Base-by-base conservation (phyloP, 2,329 filamentous ascomycete genomes). In the Fusarium marasasianum region DNA sequence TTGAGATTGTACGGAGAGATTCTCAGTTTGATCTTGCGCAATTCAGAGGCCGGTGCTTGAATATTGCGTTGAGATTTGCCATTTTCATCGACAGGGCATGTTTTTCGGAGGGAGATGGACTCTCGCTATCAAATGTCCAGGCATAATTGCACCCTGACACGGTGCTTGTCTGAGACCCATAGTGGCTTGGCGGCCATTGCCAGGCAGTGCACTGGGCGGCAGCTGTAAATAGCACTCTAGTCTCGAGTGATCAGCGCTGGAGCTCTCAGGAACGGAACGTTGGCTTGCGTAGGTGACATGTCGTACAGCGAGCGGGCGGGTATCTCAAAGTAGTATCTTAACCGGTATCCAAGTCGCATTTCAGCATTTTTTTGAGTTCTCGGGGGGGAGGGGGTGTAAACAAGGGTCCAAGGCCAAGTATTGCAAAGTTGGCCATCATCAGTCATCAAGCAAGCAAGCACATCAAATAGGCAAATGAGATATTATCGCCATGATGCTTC, bases 231-330 rank as follows among this genome's bases (percentile, higher is more conserved):
- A 74, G 63, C 47, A 65, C 33, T 43, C 45, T 31, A 62, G 58
- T 43, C 48, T 58, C n/a, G 53, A 48, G 35, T 57, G 66, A 68
- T 63, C 48, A 62, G 58, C 53, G 15, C 58, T 56, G 50, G 50
- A 74, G 67, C 50, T 58, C 45, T 57, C 50, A 56, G 58, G 48
- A 68, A 69, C 59, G 56, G 45, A 70, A 62, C 53, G 57, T 66
- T 61, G 65, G 66, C 63, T 65, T 75, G 74, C 62, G 71, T 57
- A 63, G 56, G 69, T 63, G 69, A 66, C 60, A 76, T 75, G 57
- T 68, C 63, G 73, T 48, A 66, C 60, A 61, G 45, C 29, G 29
- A 58, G 43, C 24, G 44, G 54, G 24, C 20, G 55, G 37, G 38
- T 33, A 53, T 51, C 48, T 72, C 58, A 57, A 43, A 38, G 20